Base-by-base conservation (phyloP, 129 eudicot species). In the Lonicera japonica region DNA sequence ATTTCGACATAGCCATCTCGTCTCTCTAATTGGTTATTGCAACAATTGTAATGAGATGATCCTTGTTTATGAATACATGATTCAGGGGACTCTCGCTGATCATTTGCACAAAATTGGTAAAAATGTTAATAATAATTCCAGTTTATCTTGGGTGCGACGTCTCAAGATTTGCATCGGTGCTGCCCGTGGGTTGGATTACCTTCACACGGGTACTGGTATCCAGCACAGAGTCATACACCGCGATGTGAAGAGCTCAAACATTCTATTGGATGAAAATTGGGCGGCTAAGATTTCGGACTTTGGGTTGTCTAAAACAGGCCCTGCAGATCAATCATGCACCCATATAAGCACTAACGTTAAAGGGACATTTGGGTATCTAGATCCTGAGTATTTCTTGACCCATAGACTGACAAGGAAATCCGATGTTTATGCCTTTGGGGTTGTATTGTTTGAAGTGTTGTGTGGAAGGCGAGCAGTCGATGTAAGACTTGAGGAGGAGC, bases 391-490 rank as follows among this genome's bases (percentile, higher is more conserved):
- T 61, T 67, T 72, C 74, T 38, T 66, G 65, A 66, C 82, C 2
- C 74, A 70, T 12, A 71, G 69, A 38, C 66, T 77, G 13, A 63
- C 82, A 0, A 61, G 77, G 60, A 69, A 80, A 60, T 71, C 81
- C 79, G 82, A 80, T 50, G 77, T 77, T 0, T 80, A 75, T n/a
- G 78, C 86, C 21, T 75, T 80, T 46, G 86, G 86, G 19, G 86
- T 80, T 5, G 79, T 80, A 43, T 65, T 80, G 52, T 73, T 80
- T 58, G 86, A 76, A 65, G 86, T 80, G 15, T 51, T 80, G 58
- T 81, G 86, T 53, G 89, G 85, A 19, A 70, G 82, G 45, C 80
- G 80, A 36, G 85, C 85, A 3, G 73, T 82, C 19, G 84, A 82
- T 63, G 56, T 68, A 6, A 76, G 69, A 39, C 67, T 75, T 19